A percentile compares a stretch with the other conserved stretches of the same genome.
phyloP scores from a whole-genome alignment of 2,329 filamentous ascomycete species.

The Cladosporium sp. region DNA sequence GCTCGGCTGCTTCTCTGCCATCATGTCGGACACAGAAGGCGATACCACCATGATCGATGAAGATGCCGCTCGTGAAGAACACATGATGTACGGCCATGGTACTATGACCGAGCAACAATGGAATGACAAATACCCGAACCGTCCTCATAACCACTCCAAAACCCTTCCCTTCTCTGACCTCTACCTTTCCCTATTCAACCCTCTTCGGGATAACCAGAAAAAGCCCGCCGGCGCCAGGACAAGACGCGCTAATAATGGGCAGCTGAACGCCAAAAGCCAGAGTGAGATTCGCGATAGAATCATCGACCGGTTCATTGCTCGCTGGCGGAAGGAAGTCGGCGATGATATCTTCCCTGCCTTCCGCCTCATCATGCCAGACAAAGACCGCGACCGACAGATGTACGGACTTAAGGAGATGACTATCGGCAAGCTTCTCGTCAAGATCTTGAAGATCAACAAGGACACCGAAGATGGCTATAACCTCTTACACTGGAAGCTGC shows the following conservation, averaged over 20 bases:
- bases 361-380: constrained; percentile 85
- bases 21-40: background rate
- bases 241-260: constrained; percentile 57
- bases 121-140: constrained; percentile 66
- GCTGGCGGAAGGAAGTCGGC: constrained; percentile 85
- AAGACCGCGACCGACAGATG: constrained; percentile 86
- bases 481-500: constrained; percentile 88
- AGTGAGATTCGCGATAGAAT: constrained; percentile 76
- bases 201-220: constrained; percentile 73
- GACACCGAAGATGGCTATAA: constrained; percentile 84
- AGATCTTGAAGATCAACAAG: constrained; percentile 85
- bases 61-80: constrained; percentile 44
- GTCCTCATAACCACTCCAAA: constrained; percentile 73
- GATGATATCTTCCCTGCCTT: constrained; percentile 91
- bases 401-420: constrained; percentile 92
- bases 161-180: constrained; percentile 82
- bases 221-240: constrained; percentile 54
- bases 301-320: constrained; percentile 78
- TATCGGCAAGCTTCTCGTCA: constrained; percentile 86
- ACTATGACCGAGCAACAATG: constrained; percentile 43
- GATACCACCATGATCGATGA: constrained; percentile 32
- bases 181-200: constrained; percentile 75
- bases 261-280: constrained; percentile 54
- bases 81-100: constrained; percentile 46
- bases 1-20: no score